These are phyloP conservation scores for Panus rudis DNA, from an alignment of 768 basidiomycete species.

Conservation along the genomic window DNA sequence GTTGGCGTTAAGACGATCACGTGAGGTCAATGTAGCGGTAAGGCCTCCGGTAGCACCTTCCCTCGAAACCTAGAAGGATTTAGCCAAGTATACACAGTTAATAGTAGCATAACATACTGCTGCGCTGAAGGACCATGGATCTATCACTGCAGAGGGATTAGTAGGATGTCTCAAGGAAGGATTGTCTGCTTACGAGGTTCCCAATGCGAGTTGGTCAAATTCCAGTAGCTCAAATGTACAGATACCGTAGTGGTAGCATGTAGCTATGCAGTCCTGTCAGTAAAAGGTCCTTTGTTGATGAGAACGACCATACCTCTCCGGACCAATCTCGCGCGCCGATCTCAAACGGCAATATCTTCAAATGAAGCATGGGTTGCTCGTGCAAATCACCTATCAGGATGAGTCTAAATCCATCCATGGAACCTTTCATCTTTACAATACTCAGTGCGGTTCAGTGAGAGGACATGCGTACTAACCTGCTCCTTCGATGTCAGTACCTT, in stretches of 20 bases:
- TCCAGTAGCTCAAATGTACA: conserved; percentile 90
- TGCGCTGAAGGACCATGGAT: conserved; percentile 88
- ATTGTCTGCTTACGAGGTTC: conserved; percentile 64
- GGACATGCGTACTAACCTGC: conserved; percentile 45
- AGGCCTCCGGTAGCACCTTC: conserved; percentile 44
- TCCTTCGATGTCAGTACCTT: conserved; percentile 68
- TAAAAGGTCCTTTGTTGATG: neutral
- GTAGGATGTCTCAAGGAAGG: conserved; percentile 4
- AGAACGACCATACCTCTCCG: conserved; percentile 52
- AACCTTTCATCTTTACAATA: conserved; percentile 61
- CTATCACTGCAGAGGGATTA: conserved; percentile 54
- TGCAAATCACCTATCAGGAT: conserved; percentile 93
- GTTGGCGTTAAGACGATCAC: conserved; percentile 86
- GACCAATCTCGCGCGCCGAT: conserved; percentile 91
- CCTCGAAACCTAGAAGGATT: conserved; percentile 40
- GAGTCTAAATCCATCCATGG: conserved; percentile 86
- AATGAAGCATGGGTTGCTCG: conserved; percentile 89
- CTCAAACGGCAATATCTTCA: conserved; percentile 80
- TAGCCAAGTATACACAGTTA: neutral
- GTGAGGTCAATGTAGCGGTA: conserved; percentile 58
- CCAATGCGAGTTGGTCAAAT: conserved; percentile 96
- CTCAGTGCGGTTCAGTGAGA: neutral
- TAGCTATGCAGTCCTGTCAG: conserved; percentile 40
- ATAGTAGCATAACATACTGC: conserved; percentile 37
- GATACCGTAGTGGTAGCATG: conserved; percentile 78